Percentiles rank a stretch among this genome's conserved stretches.
Evolutionary conservation across 2,329 filamentous ascomycete species (phyloP).

Genomic region (Pseudocercospora fuligena): DNA sequence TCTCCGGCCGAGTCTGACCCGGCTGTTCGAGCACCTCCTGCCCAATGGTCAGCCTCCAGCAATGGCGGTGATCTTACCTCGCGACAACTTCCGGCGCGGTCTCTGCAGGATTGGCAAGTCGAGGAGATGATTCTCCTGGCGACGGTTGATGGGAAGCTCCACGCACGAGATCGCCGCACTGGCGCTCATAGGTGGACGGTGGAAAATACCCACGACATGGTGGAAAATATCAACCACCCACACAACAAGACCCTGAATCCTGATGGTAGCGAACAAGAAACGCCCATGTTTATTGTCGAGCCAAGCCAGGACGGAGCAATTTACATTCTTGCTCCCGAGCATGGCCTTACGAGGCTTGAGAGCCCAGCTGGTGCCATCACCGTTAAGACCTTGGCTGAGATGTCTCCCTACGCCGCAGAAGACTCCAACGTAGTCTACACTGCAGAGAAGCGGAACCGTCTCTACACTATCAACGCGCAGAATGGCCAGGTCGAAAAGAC

Average conservation of each 20-base stretch:
- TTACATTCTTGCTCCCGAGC: constrained; percentile 79
- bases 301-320: constrained; percentile 84
- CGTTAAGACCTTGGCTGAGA: constrained; percentile 82
- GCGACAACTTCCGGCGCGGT: constrained; percentile 86
- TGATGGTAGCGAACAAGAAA: constrained; percentile 70
- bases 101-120: constrained; percentile 98
- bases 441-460: constrained; percentile 85
- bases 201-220: constrained; percentile 81
- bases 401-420: constrained; percentile 74
- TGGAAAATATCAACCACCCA: constrained; percentile 83
- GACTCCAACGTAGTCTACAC: constrained; percentile 85
- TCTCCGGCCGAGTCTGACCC: constrained; percentile 77
- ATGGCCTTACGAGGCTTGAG: constrained; percentile 64
- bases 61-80: constrained; percentile 65
- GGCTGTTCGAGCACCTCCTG: constrained; percentile 94
- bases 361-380: constrained; percentile 58
- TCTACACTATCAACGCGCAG: constrained; percentile 86
- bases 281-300: constrained; percentile 94
- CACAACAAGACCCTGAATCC: constrained; percentile 66
- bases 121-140: constrained; percentile 99
- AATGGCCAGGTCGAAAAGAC: constrained; percentile 82
- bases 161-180: constrained; percentile 86
- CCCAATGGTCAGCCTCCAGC: constrained; percentile 51
- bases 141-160: constrained; percentile 97
- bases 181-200: constrained; percentile 86